These are phyloP conservation scores for Grosmannia clavigera DNA, from an alignment of 2,329 filamentous ascomycete species.

Conservation along the genomic window DNA sequence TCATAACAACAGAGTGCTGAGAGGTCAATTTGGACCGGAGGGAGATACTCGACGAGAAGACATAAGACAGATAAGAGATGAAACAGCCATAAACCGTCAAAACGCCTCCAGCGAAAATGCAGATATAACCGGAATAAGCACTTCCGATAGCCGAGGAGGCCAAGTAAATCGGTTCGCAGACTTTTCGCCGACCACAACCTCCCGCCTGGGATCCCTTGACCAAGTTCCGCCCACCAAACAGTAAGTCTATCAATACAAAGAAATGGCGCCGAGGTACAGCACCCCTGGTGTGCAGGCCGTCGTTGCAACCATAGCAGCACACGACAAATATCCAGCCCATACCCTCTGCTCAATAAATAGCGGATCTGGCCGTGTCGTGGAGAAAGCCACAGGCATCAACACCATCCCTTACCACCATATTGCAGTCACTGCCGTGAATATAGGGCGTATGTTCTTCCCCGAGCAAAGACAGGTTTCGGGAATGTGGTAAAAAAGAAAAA, in stretches of 20 bases:
- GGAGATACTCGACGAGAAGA: neutral
- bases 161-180: slow-evolving; percentile 1
- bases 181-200: neutral
- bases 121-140: slow-evolving; percentile 1
- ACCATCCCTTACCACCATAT: neutral
- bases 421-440: neutral
- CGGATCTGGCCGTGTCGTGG: neutral
- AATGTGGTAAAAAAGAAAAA: neutral
- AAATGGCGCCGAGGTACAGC: slow-evolving; percentile 12
- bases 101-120: slow-evolving; percentile 3
- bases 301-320: neutral
- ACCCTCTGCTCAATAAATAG: neutral
- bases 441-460: neutral
- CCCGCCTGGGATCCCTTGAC: slow-evolving; percentile 1
- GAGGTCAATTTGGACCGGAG: neutral
- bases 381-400: neutral
- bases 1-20: too few relatives aligned
- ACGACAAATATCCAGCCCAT: neutral
- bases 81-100: neutral
- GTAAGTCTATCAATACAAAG: slow-evolving; percentile 21
- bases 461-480: neutral
- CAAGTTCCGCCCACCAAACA: slow-evolving; percentile 5
- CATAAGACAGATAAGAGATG: neutral
- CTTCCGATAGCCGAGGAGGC: neutral
- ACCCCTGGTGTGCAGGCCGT: neutral